Evolutionary conservation across 768 basidiomycete species (phyloP).

Genomic region (Kwoniella sp.): DNA sequence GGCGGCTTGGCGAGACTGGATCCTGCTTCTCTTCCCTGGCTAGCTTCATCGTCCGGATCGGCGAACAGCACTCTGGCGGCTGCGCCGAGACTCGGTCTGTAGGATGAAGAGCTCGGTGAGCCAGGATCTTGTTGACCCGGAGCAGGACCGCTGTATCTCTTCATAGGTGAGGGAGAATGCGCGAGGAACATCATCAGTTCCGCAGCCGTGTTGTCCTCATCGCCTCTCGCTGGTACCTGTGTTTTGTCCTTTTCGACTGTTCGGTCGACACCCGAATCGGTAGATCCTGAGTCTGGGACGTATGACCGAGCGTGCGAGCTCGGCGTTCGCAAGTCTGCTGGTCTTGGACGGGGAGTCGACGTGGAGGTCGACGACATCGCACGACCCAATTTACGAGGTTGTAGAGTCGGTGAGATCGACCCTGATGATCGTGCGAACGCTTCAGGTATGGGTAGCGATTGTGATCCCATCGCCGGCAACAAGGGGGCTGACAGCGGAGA

Average conservation of each 20-base stretch:
- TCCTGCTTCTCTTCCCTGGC: neutral
- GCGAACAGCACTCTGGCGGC: slow-evolving; percentile 50
- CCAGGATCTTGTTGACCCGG: neutral
- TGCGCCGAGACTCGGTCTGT: slow-evolving; percentile 17
- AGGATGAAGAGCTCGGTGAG: neutral
- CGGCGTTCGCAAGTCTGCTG: slow-evolving; percentile 19
- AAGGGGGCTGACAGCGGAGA: neutral
- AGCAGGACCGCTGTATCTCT: slow-evolving; percentile 2
- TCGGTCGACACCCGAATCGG: neutral
- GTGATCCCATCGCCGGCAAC: slow-evolving; percentile 10
- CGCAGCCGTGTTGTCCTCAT: slow-evolving; percentile 53
- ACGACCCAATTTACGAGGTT: slow-evolving; percentile 7
- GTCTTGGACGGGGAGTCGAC: slow-evolving; percentile 3
- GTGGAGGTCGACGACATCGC: slow-evolving; percentile 1
- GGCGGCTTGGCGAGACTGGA: neutral
- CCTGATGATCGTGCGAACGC: slow-evolving; percentile 12
- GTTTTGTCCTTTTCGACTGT: neutral
- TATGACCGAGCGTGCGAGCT: slow-evolving; percentile 16
- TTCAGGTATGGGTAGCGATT: slow-evolving; percentile 31
- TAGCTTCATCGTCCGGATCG: slow-evolving; percentile 22
- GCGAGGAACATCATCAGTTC: slow-evolving; percentile 56
- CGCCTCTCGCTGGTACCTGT: slow-evolving; percentile 10
- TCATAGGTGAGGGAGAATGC: slow-evolving; percentile 48
- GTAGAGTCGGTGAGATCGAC: slow-evolving; percentile 17
- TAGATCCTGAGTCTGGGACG: slow-evolving; percentile 15